Conservation (phyloP, 2,329 filamentous ascomycete genomes). For the Clonostachys chloroleuca region DNA sequence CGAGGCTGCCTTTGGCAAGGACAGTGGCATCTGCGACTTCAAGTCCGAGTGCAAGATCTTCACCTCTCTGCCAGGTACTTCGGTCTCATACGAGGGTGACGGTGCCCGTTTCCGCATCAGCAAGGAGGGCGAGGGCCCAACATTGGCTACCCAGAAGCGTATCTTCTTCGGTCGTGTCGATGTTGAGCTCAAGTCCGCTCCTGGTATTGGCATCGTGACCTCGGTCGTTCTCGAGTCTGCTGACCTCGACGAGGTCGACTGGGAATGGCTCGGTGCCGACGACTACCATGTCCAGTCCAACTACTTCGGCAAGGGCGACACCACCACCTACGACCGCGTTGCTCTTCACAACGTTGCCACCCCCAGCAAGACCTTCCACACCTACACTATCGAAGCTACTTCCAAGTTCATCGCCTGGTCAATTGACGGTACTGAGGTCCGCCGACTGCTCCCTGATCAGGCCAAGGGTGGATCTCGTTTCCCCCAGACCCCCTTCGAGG, state of each 20-base stretch:
- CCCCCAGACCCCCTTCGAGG: conserved; percentile 70
- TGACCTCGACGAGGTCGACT: conserved; percentile 83
- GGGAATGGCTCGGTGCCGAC: conserved; percentile 87
- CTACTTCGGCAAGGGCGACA: conserved; percentile 75
- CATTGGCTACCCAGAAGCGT: conserved; percentile 77
- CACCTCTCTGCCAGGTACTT: conserved; percentile 38
- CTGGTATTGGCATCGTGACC: conserved; percentile 83
- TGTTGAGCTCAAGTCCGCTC: conserved; percentile 71
- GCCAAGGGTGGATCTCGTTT: conserved; percentile 54
- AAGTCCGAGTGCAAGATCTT: conserved; percentile 61
- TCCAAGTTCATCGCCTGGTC: conserved; percentile 58
- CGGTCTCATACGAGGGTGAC: conserved; percentile 37
- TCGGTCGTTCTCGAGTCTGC: conserved; percentile 88
- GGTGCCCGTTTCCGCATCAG: conserved; percentile 64
- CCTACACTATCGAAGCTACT: conserved; percentile 67
- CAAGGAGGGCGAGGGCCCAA: conserved; percentile 60
- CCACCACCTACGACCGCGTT: conserved; percentile 66
- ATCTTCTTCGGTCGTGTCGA: conserved; percentile 95
- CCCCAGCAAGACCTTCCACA: conserved; percentile 56
- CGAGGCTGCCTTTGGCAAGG: conserved; percentile 71
- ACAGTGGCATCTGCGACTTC: conserved; percentile 62
- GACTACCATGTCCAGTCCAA: conserved; percentile 76
- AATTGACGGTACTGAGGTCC: conserved; percentile 57
- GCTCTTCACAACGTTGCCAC: conserved; percentile 53
- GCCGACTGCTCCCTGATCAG: conserved; percentile 55